A percentile compares a stretch with the other conserved stretches of the same genome.
These are phyloP conservation scores for Mycena rebaudengoi DNA, from an alignment of 768 basidiomycete genomes.

Conservation along the genomic window DNA sequence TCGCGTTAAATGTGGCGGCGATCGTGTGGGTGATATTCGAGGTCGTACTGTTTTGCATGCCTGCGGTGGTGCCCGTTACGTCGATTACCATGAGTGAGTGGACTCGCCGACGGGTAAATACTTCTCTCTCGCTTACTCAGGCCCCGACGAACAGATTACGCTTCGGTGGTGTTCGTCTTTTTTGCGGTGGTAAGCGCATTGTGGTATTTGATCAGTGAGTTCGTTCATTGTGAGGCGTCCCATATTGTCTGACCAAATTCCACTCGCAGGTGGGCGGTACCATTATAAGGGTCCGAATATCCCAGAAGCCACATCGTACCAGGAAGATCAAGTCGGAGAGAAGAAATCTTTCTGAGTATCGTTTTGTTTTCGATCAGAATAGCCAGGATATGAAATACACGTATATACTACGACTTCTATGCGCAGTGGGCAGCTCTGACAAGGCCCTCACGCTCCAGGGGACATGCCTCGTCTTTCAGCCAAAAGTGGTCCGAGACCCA, in stretches of 20 bases:
- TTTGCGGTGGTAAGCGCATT: slow-evolving; percentile 64
- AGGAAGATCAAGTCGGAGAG: not conserved
- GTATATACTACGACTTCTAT: not conserved
- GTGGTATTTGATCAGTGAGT: slow-evolving; percentile 69
- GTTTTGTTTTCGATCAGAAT: not conserved
- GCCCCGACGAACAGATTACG: slow-evolving; percentile 58
- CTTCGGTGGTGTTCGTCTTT: slow-evolving; percentile 71
- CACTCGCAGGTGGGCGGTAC: slow-evolving; percentile 4
- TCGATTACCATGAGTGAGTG: slow-evolving; percentile 56
- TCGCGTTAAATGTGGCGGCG: slow-evolving; percentile 56
- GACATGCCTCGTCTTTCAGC: slow-evolving; percentile 28
- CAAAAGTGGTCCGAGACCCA: slow-evolving; percentile 30
- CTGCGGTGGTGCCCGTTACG: slow-evolving; percentile 65
- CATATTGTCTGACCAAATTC: not conserved
- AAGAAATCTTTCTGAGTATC: too few species aligned
- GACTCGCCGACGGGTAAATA: too few species aligned
- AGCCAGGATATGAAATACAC: not conserved
- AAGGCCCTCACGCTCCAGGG: slow-evolving; percentile 26
- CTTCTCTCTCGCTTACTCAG: not conserved
- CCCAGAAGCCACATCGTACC: not conserved
- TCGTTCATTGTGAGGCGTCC: not conserved
- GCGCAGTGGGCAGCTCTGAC: slow-evolving; percentile 18
- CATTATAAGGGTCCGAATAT: slow-evolving; percentile 24
- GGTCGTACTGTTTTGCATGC: slow-evolving; percentile 76
- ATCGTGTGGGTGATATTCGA: slow-evolving; percentile 69